Conservation (phyloP, 805 yeast species). For the Wickerhamomyces ciferrii region DNA sequence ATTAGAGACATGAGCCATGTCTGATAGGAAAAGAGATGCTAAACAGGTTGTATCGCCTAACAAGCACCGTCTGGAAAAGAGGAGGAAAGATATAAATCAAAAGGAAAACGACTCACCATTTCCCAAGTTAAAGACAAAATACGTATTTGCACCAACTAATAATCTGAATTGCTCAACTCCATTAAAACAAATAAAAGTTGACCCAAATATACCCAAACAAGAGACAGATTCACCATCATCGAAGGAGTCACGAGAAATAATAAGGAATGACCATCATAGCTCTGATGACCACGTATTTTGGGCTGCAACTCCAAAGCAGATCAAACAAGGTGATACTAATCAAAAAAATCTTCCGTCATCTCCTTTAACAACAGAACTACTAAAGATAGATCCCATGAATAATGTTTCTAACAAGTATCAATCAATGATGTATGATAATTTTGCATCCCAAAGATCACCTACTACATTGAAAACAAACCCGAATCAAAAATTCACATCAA, state of each 20-base stretch:
- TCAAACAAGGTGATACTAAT: slow-evolving; percentile 1
- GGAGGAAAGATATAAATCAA: neutral
- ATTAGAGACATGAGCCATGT: neutral
- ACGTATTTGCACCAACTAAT: slow-evolving; percentile 8
- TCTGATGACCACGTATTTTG: slow-evolving; percentile 24
- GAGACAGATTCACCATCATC: neutral
- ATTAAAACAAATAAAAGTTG: slow-evolving; percentile 2
- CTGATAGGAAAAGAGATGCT: neutral
- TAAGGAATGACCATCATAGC: slow-evolving; percentile 7
- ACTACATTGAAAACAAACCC: slow-evolving; percentile 6
- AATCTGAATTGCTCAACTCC: slow-evolving; percentile 6
- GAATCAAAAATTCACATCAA: neutral
- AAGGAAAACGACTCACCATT: neutral
- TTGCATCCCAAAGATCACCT: slow-evolving; percentile 12
- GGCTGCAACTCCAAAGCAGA: slow-evolving; percentile 20
- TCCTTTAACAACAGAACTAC: slow-evolving; percentile 11
- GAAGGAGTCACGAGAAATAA: neutral
- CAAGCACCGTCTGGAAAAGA: neutral
- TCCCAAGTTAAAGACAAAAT: slow-evolving; percentile 1
- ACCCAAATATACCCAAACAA: slow-evolving; percentile 3
- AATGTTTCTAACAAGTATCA: slow-evolving; percentile 12
- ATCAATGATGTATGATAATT: slow-evolving; percentile 16
- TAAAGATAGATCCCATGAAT: slow-evolving; percentile 11
- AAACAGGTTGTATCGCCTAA: neutral
- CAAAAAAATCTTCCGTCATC: slow-evolving; percentile 17